Base-by-base conservation (phyloP, 2,329 filamentous ascomycete genomes). In the Aspergillus sp. region DNA sequence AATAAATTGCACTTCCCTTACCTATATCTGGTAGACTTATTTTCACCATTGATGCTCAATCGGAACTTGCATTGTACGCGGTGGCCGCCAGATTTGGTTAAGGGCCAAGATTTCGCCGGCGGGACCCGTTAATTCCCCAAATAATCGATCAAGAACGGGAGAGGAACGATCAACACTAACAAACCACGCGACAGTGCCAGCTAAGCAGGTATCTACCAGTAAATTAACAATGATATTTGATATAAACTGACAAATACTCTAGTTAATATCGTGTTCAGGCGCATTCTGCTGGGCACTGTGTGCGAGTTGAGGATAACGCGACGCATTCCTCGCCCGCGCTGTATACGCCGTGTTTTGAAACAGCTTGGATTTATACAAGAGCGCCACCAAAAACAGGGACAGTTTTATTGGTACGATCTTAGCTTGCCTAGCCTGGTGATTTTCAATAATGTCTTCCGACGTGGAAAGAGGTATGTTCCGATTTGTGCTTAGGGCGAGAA, bases 401-500 rank as follows among this genome's bases (percentile, higher is more conserved):
- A 22, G 24, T 41, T 15, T 4, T 3, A 15, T 7, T 5, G 30
- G 50, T 30, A n/a, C 17, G 13, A 46, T 8, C 5, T 11, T 11
- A 9, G 17, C 3, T 39, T 40, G 4, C 19, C 3, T 24, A 12
- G 22, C 7, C 13, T 19, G 22, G 17, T 7, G 22, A 17, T 40
- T 34, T 41, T 17, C 5, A 3, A n/a, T 19, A 45, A 68, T 68
- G 66, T 66, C 61, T 3, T 65, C 61, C 5, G 60, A 60, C 30
- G 19, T 41, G 12, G 61, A 58, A 24, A 55, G 39, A 64, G 62
- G 65, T 67, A 51, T 50, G 61, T 61, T 41, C 22, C 22, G 17
- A 12, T 34, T 19, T 20, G 12, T 7, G 33, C 24, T n/a, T 30
- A 30, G 13, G 39, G 11, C 34, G 19, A 39, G 12, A 7, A 50